These are phyloP conservation scores for Ambrosia artemisiifolia DNA, from an alignment of 129 eudicot genomes.

Conservation along the genomic window DNA sequence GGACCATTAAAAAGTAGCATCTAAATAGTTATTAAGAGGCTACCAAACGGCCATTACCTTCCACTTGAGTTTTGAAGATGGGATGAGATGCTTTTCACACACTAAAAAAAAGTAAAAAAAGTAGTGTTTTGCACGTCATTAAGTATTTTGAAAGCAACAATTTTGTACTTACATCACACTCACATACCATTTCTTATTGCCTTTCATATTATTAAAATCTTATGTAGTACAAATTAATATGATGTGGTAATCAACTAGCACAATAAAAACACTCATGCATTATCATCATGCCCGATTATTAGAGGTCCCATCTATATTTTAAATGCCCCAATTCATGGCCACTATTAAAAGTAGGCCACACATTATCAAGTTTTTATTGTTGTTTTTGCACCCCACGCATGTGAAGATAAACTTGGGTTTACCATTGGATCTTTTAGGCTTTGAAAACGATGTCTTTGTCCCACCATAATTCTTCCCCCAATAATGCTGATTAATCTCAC, in stretches of 20 bases:
- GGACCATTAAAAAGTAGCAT: too few relatives aligned
- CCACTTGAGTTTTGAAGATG: too few relatives aligned
- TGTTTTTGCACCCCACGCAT: background rate
- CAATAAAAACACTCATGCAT: background rate
- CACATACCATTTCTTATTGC: too few relatives aligned
- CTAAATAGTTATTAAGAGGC: too few relatives aligned
- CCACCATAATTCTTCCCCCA: background rate
- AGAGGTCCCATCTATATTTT: slow-evolving; percentile 10
- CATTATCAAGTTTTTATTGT: slow-evolving; percentile 5
- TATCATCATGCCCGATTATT: background rate
- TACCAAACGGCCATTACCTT: too few relatives aligned
- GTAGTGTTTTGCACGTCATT: too few relatives aligned
- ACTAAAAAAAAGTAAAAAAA: too few relatives aligned
- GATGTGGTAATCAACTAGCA: background rate
- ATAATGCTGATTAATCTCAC: background rate
- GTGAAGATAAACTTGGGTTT: slow-evolving; percentile 1
- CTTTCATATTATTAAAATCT: too few relatives aligned
- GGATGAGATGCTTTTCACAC: too few relatives aligned
- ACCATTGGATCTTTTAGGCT: background rate
- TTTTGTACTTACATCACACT: too few relatives aligned
- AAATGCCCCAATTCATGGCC: background rate
- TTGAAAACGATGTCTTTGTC: slow-evolving; percentile 9
- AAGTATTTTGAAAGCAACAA: too few relatives aligned
- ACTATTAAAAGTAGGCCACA: slow-evolving; percentile 2
- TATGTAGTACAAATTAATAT: too few relatives aligned